These are phyloP conservation scores for Ganoderma lingzhi DNA, from an alignment of 1,284 basidiomycete species.

Conservation along the genomic window DNA sequence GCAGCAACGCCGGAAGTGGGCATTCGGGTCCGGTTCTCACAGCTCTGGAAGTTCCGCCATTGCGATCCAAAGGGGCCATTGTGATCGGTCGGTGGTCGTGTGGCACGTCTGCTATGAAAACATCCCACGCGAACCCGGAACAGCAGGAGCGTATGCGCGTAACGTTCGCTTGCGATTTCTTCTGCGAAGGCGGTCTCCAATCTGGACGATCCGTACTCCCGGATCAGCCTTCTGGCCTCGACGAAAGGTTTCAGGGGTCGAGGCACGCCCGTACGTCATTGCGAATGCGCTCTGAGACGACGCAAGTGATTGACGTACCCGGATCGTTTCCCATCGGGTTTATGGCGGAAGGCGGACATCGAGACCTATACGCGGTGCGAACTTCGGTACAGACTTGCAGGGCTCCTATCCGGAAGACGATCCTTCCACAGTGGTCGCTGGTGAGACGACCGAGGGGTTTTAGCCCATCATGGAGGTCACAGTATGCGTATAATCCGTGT, in stretches of 20 bases:
- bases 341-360: constrained; percentile 1
- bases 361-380: neutral
- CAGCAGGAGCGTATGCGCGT: neutral
- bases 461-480: constrained; percentile 8
- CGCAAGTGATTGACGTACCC: constrained; percentile 9
- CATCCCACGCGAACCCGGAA: neutral
- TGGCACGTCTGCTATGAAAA: neutral
- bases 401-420: constrained; percentile 7
- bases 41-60: neutral
- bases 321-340: constrained; percentile 10
- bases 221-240: neutral
- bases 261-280: neutral
- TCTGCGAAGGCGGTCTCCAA: neutral
- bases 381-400: neutral
- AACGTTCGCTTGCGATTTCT: neutral
- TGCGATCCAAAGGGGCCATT: neutral
- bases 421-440: constrained; percentile 3
- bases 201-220: constrained; percentile 1
- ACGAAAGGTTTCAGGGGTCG: neutral
- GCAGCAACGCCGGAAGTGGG: neutral
- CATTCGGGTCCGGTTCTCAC: neutral
- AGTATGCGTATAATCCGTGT: constrained; percentile 4
- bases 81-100: neutral
- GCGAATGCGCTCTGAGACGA: neutral
- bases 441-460: neutral